Base-by-base conservation (phyloP, 208 protist species). In the Paratrypanosoma confusum region DNA sequence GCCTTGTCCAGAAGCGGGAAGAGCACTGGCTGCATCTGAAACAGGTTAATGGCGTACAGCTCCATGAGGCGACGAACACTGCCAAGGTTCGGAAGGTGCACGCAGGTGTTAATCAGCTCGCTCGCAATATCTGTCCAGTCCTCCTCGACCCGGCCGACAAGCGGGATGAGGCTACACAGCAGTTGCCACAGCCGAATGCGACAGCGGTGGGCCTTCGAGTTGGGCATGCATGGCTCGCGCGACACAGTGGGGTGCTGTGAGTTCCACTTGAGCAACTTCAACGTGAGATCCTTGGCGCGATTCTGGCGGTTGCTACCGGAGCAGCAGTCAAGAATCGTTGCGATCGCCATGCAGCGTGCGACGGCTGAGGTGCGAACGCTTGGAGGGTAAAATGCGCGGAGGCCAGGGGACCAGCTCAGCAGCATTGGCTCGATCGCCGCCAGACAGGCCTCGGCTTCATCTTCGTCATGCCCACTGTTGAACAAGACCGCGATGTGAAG, bases 41-140 rank as follows among this genome's bases (percentile, higher is more conserved):
- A 27, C 17, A 87, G 49, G 13, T 57, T 46, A 21, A 93, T 75
- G 28, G 65, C 59, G 48, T 75, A 93, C 29, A 93, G 50, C 64
- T 93, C 85, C 71, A 93, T 90, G 32, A 86, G 60, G 20, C 76
- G 80, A 1, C 85, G 79, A 20, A 93, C 81, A 41, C 85, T 93
- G 20, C 85, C 76, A 57, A 85, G 70, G 67, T 93, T 93, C 49
- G 71, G 90, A 13, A 83, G 39, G 3, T 77, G 60, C 20, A 93
- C 35, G 45, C 71, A 85, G 14, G 72, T 50, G 1, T 43, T 21
- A 14, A 84, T 22, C 1, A 85, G 46, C 10, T 41, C 24, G 24
- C 60, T 25, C n/a, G 86, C 66, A 13, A 86, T 39, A 31, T 66
- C 38, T 14, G 43, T 20, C 27, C 76, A 52, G 29, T 39, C 36